Percentiles rank a stretch among this genome's conserved stretches.
These are phyloP conservation scores for Sungouiella blattae DNA, from an alignment of 805 yeast species.

Conservation along the genomic window DNA sequence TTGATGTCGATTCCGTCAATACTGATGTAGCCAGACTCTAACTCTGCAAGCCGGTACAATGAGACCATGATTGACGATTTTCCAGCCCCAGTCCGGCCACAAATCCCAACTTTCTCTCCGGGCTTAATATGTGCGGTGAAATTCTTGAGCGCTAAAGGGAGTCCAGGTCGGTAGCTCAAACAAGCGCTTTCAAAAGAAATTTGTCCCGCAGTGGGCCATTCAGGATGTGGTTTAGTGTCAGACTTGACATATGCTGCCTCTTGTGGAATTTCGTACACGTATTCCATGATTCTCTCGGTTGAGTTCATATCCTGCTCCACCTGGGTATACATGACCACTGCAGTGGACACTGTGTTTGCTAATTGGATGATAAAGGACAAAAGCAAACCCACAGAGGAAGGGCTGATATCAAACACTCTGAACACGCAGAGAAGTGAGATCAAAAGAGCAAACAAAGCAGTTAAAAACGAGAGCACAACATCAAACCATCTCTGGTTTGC, in stretches of 20 bases:
- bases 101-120: constrained; percentile 17
- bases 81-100: constrained; percentile 22
- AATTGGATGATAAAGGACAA: constrained; percentile 7
- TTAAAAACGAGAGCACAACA: constrained; percentile 1
- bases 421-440: constrained; percentile 15
- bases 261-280: constrained; percentile 19
- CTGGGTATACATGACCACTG: constrained; percentile 5
- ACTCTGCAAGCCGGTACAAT: constrained; percentile 13
- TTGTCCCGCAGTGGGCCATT: constrained; percentile 8
- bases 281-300: constrained; percentile 9
- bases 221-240: constrained; percentile 26
- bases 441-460: constrained; percentile 3
- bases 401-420: constrained; percentile 15
- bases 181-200: constrained; percentile 24
- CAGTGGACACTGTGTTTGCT: constrained; percentile 2
- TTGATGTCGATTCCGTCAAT: constrained; percentile 17
- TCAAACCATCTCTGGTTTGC: constrained; percentile 9
- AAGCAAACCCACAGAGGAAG: constrained; percentile 9
- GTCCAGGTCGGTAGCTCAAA: constrained; percentile 18
- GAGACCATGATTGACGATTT: constrained; percentile 19
- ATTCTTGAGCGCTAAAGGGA: constrained; percentile 10
- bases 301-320: constrained; percentile 11
- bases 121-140: constrained; percentile 7
- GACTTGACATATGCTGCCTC: constrained; percentile 20
- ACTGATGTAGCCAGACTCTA: constrained; percentile 9